phyloP scores from a whole-genome alignment of 2,329 filamentous ascomycete species.

The Sphaerulina vaccinii region DNA sequence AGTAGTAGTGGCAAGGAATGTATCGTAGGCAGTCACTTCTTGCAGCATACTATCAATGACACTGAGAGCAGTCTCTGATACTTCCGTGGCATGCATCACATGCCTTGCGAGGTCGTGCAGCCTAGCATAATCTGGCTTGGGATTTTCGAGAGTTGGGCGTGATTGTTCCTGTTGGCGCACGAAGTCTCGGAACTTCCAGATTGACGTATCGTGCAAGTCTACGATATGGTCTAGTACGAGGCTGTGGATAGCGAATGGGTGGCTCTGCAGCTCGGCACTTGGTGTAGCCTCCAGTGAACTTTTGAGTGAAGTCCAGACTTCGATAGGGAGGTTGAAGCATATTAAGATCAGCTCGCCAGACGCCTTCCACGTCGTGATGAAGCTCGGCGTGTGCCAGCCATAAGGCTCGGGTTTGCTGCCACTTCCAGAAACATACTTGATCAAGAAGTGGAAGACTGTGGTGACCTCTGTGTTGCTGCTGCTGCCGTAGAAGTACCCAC shows the following conservation, averaged over 20 bases:
- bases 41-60: slow-evolving; percentile 21
- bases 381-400: slow-evolving; percentile 19
- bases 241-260: slow-evolving; percentile 19
- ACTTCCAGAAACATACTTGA: slow-evolving; percentile 16
- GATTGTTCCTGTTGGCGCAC: slow-evolving; percentile 20
- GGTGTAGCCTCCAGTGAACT: background rate
- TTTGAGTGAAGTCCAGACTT: background rate
- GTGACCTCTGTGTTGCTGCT: background rate
- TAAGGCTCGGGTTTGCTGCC: background rate
- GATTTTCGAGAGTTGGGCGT: slow-evolving; percentile 9
- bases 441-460: slow-evolving; percentile 19
- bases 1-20: background rate
- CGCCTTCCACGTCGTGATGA: slow-evolving; percentile 10
- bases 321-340: slow-evolving; percentile 13
- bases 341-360: slow-evolving; percentile 3
- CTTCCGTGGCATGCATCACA: slow-evolving; percentile 26
- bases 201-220: slow-evolving; percentile 17
- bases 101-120: slow-evolving; percentile 29
- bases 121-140: slow-evolving; percentile 10
- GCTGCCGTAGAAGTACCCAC: slow-evolving; percentile 12
- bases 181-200: slow-evolving; percentile 22
- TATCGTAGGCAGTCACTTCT: background rate
- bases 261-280: background rate
- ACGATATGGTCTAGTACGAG: slow-evolving; percentile 21
- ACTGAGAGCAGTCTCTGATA: slow-evolving; percentile 16